Percentiles rank a stretch among this genome's conserved stretches.
phyloP scores from a whole-genome alignment of 78 protist species.

The Speleostelium caveatum region DNA sequence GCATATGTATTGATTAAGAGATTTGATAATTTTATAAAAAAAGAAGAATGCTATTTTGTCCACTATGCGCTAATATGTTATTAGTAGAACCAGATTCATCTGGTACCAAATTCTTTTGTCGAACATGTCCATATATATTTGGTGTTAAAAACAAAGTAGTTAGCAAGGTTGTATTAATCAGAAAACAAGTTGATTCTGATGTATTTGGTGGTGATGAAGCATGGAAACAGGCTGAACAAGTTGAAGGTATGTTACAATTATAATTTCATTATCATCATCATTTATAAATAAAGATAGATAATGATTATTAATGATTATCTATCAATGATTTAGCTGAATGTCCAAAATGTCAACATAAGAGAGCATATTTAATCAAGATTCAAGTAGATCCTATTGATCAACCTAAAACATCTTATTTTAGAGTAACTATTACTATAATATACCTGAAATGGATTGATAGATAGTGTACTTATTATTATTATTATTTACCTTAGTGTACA shows the following conservation, averaged over 20 bases:
- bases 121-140: conserved; percentile 63
- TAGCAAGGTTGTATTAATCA: conserved; percentile 15
- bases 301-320: not conserved
- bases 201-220: conserved; percentile 82
- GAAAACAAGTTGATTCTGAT: conserved; percentile 58
- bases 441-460: not conserved
- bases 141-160: conserved; percentile 49
- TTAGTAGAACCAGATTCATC: conserved; percentile 21
- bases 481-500: not conserved
- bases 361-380: conserved; percentile 45
- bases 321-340: conserved; percentile 22
- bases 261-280: not conserved
- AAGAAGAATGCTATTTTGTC: conserved; percentile 64
- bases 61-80: conserved; percentile 67
- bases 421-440: not conserved
- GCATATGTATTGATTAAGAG: too few species aligned
- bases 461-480: not conserved
- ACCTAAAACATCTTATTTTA: conserved; percentile 59
- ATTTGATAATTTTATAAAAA: not conserved
- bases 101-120: conserved; percentile 24
- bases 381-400: conserved; percentile 41
- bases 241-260: not conserved
- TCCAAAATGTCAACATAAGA: conserved; percentile 37
- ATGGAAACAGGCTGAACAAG: conserved; percentile 40
- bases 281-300: not conserved